These are phyloP conservation scores for Aspergillus sergii DNA, from an alignment of 2,329 filamentous ascomycete genomes.

Conservation along the genomic window DNA sequence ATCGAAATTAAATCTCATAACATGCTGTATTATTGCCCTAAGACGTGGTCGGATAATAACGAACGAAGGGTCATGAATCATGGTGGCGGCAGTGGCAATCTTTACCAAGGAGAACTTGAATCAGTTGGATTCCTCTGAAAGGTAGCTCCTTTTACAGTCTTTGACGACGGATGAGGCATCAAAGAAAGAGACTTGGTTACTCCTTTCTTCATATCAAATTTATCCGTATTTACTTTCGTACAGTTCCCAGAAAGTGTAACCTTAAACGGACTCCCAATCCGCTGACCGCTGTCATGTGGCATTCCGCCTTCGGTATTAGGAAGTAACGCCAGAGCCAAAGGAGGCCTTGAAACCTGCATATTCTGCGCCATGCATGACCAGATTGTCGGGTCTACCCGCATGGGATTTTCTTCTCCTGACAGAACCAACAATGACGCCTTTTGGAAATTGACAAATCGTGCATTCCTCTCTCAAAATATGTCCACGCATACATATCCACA, in stretches of 20 bases:
- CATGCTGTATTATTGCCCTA: neutral
- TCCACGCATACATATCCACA: neutral
- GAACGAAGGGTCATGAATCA: neutral
- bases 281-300: conserved; percentile 4
- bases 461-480: neutral
- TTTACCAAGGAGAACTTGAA: neutral
- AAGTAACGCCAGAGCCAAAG: neutral
- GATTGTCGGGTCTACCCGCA: conserved; percentile 22
- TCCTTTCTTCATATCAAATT: too few relatives aligned
- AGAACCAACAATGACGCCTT: neutral
- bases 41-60: neutral
- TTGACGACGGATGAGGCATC: neutral
- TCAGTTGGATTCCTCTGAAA: neutral
- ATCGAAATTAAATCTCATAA: neutral
- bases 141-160: neutral
- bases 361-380: conserved; percentile 16
- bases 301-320: conserved; percentile 1
- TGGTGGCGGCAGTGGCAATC: neutral
- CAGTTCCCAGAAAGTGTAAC: neutral
- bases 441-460: neutral
- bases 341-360: neutral
- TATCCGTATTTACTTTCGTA: neutral
- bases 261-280: neutral
- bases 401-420: neutral
- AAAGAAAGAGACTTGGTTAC: neutral